These are phyloP conservation scores for Herpetospermum pedunculosum DNA, from an alignment of 306 rosid genomes.

Conservation along the genomic window DNA sequence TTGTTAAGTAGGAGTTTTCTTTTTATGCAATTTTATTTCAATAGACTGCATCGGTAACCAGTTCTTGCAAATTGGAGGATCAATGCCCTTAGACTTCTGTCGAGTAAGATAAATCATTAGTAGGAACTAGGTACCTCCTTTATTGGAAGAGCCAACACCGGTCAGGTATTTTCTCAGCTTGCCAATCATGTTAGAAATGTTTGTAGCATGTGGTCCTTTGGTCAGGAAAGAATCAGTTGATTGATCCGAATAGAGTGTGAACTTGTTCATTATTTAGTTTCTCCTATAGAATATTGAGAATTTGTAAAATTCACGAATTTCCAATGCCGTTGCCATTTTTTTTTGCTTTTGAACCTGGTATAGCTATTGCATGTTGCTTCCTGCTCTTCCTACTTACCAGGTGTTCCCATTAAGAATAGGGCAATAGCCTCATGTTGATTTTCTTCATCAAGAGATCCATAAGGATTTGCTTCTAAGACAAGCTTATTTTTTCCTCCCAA, in stretches of 20 bases:
- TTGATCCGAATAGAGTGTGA: neutral
- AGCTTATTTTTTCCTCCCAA: neutral
- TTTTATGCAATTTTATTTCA: too few relatives aligned
- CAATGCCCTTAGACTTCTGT: neutral
- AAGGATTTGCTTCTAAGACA: neutral
- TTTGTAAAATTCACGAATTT: neutral
- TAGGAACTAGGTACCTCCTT: neutral
- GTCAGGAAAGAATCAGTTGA: neutral
- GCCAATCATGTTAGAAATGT: neutral
- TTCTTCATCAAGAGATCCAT: neutral
- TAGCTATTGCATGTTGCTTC: neutral
- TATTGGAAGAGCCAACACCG: neutral
- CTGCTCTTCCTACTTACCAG: neutral
- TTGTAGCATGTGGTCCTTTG: neutral
- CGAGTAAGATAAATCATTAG: neutral
- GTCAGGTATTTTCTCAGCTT: neutral
- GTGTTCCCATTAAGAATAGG: neutral
- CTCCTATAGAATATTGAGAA: neutral
- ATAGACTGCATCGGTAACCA: too few relatives aligned
- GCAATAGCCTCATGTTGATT: neutral
- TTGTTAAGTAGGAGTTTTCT: neutral
- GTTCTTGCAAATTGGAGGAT: neutral
- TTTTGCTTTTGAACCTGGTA: neutral
- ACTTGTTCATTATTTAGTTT: neutral
- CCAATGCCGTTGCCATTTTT: neutral